Percentiles rank a stretch among this genome's conserved stretches.
Conservation (phyloP, 371 early-diverging fungal genomes). For the Mortierella sp. region DNA sequence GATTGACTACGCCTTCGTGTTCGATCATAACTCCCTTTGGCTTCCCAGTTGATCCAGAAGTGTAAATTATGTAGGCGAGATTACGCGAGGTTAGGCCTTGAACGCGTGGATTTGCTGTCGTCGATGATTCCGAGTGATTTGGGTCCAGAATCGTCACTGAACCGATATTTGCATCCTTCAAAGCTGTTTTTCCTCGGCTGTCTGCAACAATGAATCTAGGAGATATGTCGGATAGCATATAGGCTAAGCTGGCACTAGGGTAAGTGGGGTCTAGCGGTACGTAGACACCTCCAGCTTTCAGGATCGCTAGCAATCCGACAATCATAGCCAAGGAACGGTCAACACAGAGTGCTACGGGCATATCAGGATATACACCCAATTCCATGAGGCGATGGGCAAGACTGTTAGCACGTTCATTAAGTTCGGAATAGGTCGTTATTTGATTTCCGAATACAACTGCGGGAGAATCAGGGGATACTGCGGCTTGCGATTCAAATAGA, state of each 20-base stretch:
- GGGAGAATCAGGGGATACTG: constrained; percentile 1
- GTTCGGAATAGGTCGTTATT: constrained; percentile 10
- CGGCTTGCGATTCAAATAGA: constrained; percentile 16
- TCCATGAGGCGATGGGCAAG: constrained; percentile 17
- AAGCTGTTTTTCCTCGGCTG: background rate
- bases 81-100: background rate
- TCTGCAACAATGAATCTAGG: constrained; percentile 1
- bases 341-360: constrained; percentile 6
- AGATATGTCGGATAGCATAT: constrained; percentile 11
- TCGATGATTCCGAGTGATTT: background rate
- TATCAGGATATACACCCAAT: constrained; percentile 6
- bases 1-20: constrained; percentile 48
- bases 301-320: constrained; percentile 6
- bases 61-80: constrained; percentile 58
- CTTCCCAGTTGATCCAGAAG: constrained; percentile 64
- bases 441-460: constrained; percentile 20
- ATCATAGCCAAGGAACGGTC: constrained; percentile 17
- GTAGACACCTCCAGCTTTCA: constrained; percentile 22
- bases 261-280: constrained; percentile 15
- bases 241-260: background rate
- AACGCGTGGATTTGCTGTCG: background rate
- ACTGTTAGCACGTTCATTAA: constrained; percentile 11
- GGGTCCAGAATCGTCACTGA: background rate
- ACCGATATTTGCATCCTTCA: background rate
- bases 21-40: constrained; percentile 63